These are phyloP conservation scores for Malassezia pachydermatis DNA, from an alignment of 1,284 basidiomycete genomes.

Conservation along the genomic window DNA sequence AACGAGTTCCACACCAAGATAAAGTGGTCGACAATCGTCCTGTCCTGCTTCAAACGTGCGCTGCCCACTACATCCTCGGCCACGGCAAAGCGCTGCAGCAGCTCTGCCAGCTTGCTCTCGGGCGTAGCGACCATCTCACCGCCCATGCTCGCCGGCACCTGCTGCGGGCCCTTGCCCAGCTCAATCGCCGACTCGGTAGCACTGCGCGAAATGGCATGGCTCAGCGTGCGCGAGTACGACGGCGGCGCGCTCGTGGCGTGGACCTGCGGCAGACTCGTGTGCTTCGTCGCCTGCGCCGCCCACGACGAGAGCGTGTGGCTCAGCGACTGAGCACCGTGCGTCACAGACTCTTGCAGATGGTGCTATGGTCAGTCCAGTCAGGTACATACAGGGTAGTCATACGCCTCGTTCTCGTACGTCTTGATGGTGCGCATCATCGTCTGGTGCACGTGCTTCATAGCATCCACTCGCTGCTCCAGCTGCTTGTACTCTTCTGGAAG, in stretches of 20 bases:
- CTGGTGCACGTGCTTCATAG: constrained; percentile 65
- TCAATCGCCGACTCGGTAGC: constrained; percentile 61
- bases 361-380: constrained; percentile 15
- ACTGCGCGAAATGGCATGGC: constrained; percentile 79
- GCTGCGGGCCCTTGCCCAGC: constrained; percentile 47
- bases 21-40: constrained; percentile 63
- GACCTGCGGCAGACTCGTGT: constrained; percentile 54
- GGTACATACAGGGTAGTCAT: constrained; percentile 55
- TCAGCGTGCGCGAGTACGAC: constrained; percentile 66
- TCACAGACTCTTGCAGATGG: constrained; percentile 53
- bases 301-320: constrained; percentile 71
- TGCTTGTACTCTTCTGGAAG: constrained; percentile 73
- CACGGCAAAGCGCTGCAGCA: constrained; percentile 66
- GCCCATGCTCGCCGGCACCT: constrained; percentile 14
- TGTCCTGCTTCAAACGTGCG: constrained; percentile 74
- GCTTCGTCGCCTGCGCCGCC: constrained; percentile 76
- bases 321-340: constrained; percentile 53
- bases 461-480: constrained; percentile 86
- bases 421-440: constrained; percentile 58
- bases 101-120: constrained; percentile 53
- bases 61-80: constrained; percentile 81
- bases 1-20: constrained; percentile 65
- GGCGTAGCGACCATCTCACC: constrained; percentile 18
- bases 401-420: constrained; percentile 40
- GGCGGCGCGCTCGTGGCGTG: constrained; percentile 55